A percentile compares a stretch with the other conserved stretches of the same genome.
Evolutionary conservation across 345 rosid genomes (phyloP).

Genomic region (Luvunga scandens): DNA sequence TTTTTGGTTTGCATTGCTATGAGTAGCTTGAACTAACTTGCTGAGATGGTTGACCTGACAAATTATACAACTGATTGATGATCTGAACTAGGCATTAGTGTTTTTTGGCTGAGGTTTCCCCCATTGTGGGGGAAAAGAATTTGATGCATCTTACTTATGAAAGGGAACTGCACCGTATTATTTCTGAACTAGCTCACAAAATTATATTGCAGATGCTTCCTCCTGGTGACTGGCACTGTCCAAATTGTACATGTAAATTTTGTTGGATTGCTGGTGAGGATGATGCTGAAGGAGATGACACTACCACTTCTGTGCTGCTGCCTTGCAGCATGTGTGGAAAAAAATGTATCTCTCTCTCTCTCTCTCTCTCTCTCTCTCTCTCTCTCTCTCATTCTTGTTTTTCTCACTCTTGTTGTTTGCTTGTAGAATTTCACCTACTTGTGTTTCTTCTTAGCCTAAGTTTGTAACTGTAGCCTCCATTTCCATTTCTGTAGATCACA

Average conservation of each 20-base stretch:
- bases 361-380: slow-evolving; percentile 9
- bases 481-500: slow-evolving; percentile 58
- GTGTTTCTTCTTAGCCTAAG: slow-evolving; percentile 1
- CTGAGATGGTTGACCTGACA: not conserved
- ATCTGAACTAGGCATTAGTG: slow-evolving; percentile 8
- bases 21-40: not conserved
- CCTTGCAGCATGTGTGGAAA: slow-evolving; percentile 77
- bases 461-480: slow-evolving; percentile 18
- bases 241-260: slow-evolving; percentile 88
- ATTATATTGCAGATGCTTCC: slow-evolving; percentile 70
- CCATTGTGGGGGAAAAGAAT: not conserved
- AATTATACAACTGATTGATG: not conserved
- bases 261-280: slow-evolving; percentile 53
- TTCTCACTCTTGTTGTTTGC: slow-evolving; percentile 8
- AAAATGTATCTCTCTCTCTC: slow-evolving; percentile 52
- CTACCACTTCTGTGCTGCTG: slow-evolving; percentile 19
- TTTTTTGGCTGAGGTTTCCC: not conserved
- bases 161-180: not conserved
- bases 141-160: slow-evolving; percentile 5
- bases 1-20: not conserved
- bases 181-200: not conserved
- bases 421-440: slow-evolving; percentile 2
- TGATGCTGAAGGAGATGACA: slow-evolving; percentile 33
- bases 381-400: slow-evolving; percentile 12
- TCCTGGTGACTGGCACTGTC: slow-evolving; percentile 89